Conservation (phyloP, 2,329 filamentous ascomycete genomes). For the Cladosporium velox region DNA sequence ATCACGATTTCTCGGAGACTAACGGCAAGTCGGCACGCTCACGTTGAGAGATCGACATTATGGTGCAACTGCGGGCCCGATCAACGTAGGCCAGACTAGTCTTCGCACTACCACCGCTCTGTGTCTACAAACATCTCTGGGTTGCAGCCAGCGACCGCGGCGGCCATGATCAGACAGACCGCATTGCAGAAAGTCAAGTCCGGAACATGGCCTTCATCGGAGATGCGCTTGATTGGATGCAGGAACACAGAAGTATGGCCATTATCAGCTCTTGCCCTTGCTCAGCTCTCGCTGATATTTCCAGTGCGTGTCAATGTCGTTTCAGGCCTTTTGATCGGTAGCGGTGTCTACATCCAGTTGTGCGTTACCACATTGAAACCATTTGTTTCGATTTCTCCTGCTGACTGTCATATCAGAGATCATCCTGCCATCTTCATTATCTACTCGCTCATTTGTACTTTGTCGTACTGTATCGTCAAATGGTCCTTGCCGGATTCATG, state of each 20-base stretch:
- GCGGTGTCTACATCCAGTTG: not conserved
- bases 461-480: not conserved
- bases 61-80: not conserved
- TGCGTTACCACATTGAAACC: not conserved
- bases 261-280: no score
- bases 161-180: not conserved
- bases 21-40: not conserved
- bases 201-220: not conserved
- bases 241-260: not conserved
- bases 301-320: not conserved
- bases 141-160: not conserved
- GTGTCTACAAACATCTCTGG: not conserved
- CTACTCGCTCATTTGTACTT: not conserved
- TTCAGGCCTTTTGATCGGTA: not conserved
- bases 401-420: not conserved
- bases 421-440: not conserved
- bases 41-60: not conserved
- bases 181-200: not conserved
- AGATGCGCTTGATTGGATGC: not conserved
- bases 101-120: not conserved
- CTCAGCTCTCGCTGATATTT: not conserved
- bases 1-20: not conserved
- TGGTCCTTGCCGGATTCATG: not conserved
- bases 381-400: not conserved
- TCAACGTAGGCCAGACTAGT: not conserved